Base-by-base conservation (phyloP, 805 yeast species). In the Torulaspora microellipsoides region DNA sequence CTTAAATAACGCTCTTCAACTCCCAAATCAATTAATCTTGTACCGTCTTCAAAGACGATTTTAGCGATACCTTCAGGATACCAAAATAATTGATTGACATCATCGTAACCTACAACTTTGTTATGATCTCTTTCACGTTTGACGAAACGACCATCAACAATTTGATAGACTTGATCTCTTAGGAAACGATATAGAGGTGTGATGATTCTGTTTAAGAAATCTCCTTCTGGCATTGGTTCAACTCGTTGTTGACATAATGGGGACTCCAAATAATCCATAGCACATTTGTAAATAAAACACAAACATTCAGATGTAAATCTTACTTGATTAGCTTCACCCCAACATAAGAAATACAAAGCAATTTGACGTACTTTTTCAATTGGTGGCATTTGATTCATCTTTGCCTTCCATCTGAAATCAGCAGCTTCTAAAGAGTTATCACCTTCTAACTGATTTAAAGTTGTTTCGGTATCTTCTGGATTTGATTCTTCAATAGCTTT, bases 81-180 rank as follows among this genome's bases (percentile, higher is more conserved):
- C 99, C 99, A 93, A 72, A 95, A 93, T 58, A 93, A 77, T 75
- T 93, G 99, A 69, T 93, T 93, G 48, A 93, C 95, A 74, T 93
- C 99, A 73, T 93, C 99, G 67, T 93, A 93, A 67, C 99, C 95
- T 59, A 85, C 77, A 51, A 85, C 72, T 53, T 80, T 72, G 69
- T 82, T 82, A 68, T 85, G 95, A 65, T 85, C 95, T 62, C 72
- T 81, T 72, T 85, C 93, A 71, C 95, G 83, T 67, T 85, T 85
- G 48, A 85, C 83, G 56, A 77, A 85, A 68, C 88, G 81, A 47
- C 93, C 93, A 55, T 85, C 88, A 50, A 77, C 76, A 55, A 84
- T 78, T 68, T 85, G 93, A 57, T 83, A 85, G 43, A 84, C 90
- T 67, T 85, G 91, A 46, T 85, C 72, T 75, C 90, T 82, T 49